Base-by-base conservation (phyloP, 768 basidiomycete species). In the Filobasidium floriforme region DNA sequence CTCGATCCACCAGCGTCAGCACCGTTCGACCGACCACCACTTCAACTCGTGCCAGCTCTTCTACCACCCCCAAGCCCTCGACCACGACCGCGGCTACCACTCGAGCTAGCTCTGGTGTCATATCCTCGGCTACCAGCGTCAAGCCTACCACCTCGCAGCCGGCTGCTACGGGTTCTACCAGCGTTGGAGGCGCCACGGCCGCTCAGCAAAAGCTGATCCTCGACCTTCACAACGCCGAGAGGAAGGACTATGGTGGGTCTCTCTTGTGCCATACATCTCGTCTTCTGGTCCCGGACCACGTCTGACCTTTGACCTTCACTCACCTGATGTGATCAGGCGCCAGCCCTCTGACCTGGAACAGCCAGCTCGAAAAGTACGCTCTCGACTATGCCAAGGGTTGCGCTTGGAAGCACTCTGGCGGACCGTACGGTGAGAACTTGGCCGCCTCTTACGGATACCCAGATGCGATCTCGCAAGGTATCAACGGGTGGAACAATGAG, bases 301-400 rank as follows among this genome's bases (percentile, higher is more conserved):
- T 55, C 49, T 41, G 3, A 19, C 41, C 11, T 22, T 24, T 43
- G n/a, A n/a, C 32, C 9, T 37, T 37, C 32, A 37, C 32, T 37
- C 9, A 37, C 32, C 32, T 37, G 9, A n/a, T n/a, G n/a, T n/a
- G 4, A 37, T 37, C 32, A 64, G 63, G 87, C 49, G 90, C 89
- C 22, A 57, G 75, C 0, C 67, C 83, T 9, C 78, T 92, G 55
- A 83, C 83, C 0, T 92, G 89, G 88, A 85, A 80, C 75, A 79
- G 84, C 62, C 75, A 78, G 1, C 75, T 87, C 46, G 86, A 87
- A 0, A 73, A 75, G n/a, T 84, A 83, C 66, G 90, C 89, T 7
- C 84, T 86, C 72, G 73, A 82, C 63, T 89, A 87, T 86, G 88
- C 88, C 3, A 81, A 85, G 69, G 77, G 79, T 15, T 92, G 90